phyloP scores from a whole-genome alignment of 352 stramenopile species.

The Ochromonadaceae sp. region DNA sequence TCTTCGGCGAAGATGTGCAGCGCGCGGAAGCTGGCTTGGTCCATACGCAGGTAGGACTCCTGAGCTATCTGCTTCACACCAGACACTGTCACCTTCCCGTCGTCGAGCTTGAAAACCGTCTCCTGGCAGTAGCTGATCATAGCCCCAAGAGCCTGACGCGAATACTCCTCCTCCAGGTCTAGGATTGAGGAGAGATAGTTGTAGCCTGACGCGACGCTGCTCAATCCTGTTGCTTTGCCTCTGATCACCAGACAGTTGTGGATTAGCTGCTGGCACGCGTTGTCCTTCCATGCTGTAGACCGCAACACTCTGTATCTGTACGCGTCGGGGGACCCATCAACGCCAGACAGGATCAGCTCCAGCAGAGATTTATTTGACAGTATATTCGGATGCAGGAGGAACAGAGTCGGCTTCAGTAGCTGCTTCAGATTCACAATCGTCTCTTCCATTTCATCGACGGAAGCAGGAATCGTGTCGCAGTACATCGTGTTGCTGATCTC shows the following conservation, averaged over 20 bases:
- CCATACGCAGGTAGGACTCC: neutral
- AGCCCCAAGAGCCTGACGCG: neutral
- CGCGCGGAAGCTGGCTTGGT: neutral
- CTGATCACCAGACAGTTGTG: neutral
- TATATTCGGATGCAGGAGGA: neutral
- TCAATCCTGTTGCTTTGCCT: neutral
- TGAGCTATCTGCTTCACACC: neutral
- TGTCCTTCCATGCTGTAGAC: neutral
- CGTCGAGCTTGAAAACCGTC: neutral
- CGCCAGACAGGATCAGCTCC: neutral
- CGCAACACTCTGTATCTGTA: neutral
- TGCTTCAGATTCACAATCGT: neutral
- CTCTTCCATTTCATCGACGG: neutral
- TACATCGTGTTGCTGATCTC: too few relatives aligned
- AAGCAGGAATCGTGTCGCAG: too few relatives aligned
- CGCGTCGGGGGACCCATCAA: neutral
- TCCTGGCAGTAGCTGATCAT: neutral
- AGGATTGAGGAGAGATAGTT: neutral
- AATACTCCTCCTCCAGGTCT: neutral
- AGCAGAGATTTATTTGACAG: neutral
- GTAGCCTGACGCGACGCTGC: too few relatives aligned
- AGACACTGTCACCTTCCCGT: neutral
- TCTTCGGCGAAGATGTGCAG: slow-evolving; percentile 20
- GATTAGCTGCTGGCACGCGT: neutral
- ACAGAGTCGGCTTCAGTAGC: neutral